Evolutionary conservation across 176 grass and related monocot species (phyloP).

Genomic region (Oryza punctata): DNA sequence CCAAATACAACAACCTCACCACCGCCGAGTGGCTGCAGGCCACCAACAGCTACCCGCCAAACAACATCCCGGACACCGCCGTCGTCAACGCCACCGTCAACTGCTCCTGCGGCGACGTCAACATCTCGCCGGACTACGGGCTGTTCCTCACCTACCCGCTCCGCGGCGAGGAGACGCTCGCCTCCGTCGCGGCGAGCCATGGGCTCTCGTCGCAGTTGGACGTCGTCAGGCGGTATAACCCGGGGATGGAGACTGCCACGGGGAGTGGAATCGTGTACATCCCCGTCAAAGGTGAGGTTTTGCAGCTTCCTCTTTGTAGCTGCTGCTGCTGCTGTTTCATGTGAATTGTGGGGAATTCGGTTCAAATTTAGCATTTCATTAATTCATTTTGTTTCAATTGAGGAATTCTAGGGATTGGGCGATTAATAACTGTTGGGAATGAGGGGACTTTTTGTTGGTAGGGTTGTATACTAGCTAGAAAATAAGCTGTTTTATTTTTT

Average conservation of each 20-base stretch:
- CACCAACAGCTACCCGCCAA: slow-evolving; percentile 45
- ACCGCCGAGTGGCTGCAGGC: slow-evolving; percentile 39
- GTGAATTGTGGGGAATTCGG: background rate
- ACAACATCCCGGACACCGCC: slow-evolving; percentile 41
- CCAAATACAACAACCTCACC: slow-evolving; percentile 53
- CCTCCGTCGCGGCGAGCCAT: slow-evolving; percentile 30
- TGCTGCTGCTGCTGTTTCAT: background rate
- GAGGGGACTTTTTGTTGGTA: background rate
- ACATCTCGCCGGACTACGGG: slow-evolving; percentile 54
- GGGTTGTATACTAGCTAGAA: background rate
- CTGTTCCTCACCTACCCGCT: slow-evolving; percentile 81
- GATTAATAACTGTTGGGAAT: background rate
- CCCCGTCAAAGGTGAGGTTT: slow-evolving; percentile 57
- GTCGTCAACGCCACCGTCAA: slow-evolving; percentile 65
- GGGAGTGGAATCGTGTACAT: slow-evolving; percentile 58
- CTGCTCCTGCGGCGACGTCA: slow-evolving; percentile 67
- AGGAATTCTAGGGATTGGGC: background rate
- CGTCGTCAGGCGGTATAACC: slow-evolving; percentile 61
- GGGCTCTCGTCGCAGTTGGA: slow-evolving; percentile 41
- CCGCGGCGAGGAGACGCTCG: slow-evolving; percentile 39
- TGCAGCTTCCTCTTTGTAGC: background rate
- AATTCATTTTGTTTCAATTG: background rate
- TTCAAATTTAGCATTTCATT: background rate
- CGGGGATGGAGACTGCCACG: slow-evolving; percentile 38
- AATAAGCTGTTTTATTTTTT: background rate